phyloP scores from a whole-genome alignment of 2,329 filamentous ascomycete species.

The Pseudogymnoascus sp. region DNA sequence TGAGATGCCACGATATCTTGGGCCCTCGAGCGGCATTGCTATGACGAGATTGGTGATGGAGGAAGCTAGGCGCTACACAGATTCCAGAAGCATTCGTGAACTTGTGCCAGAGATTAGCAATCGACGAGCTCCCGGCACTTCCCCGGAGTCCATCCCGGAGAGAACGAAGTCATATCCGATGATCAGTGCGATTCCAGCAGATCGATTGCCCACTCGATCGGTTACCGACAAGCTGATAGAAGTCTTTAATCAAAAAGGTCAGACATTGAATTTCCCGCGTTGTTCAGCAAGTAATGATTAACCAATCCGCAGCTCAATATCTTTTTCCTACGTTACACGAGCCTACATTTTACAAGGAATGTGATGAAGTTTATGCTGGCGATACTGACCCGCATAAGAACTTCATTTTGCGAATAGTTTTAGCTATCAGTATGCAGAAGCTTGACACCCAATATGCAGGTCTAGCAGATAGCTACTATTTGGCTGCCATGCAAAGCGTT shows the following conservation, averaged over 20 bases:
- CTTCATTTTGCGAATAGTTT: conserved; percentile 81
- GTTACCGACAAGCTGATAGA: conserved; percentile 73
- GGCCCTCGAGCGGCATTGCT: conserved; percentile 88
- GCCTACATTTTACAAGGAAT: conserved; percentile 62
- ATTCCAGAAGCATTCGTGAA: conserved; percentile 83
- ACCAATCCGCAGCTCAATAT: conserved; percentile 57
- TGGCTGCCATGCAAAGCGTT: conserved; percentile 77
- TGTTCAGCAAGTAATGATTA: conserved; percentile 15
- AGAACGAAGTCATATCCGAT: conserved; percentile 84
- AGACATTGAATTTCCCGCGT: conserved; percentile 20
- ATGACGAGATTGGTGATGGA: conserved; percentile 95
- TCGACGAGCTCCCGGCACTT: conserved; percentile 60
- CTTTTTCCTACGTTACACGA: conserved; percentile 86
- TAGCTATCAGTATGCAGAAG: conserved; percentile 92
- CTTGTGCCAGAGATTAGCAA: conserved; percentile 68
- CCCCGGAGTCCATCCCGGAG: conserved; percentile 47
- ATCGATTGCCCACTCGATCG: conserved; percentile 61
- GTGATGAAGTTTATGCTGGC: conserved; percentile 73
- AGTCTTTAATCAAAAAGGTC: conserved; percentile 78
- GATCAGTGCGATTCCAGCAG: conserved; percentile 75
- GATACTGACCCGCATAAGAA: conserved; percentile 73
- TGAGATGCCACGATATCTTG: conserved; percentile 79
- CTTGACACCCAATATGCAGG: conserved; percentile 84
- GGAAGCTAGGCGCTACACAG: conserved; percentile 86
- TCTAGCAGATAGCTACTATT: conserved; percentile 87